Percentiles rank a stretch among this genome's conserved stretches.
phyloP scores from a whole-genome alignment of 768 basidiomycete genomes.

The Boletus reticulatus region DNA sequence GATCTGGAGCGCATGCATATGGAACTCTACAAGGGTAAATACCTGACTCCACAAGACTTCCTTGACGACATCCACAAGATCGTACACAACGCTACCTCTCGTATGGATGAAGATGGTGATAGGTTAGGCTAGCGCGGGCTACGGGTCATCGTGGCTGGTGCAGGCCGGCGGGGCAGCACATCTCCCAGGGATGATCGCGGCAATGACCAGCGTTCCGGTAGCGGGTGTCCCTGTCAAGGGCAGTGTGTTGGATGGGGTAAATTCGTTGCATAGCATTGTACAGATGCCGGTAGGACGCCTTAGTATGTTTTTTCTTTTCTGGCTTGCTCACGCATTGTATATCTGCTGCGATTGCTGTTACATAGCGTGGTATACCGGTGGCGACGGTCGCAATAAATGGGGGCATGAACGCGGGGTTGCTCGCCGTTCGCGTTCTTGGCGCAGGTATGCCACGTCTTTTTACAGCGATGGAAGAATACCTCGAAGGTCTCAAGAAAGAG shows the following conservation, averaged over 20 bases:
- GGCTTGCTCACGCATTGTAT: background rate
- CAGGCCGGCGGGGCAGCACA: slow-evolving; percentile 99
- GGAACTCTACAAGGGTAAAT: slow-evolving; percentile 79
- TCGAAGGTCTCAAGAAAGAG: slow-evolving; percentile 66
- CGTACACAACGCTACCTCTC: slow-evolving; percentile 67
- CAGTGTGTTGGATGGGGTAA: slow-evolving; percentile 90
- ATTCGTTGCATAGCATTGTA: slow-evolving; percentile 95
- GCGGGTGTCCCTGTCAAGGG: slow-evolving; percentile 98
- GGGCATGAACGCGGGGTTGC: slow-evolving; percentile 86
- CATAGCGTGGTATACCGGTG: slow-evolving; percentile 92
- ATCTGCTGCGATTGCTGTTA: background rate
- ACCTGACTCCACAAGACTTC: slow-evolving; percentile 87
- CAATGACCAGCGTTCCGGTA: slow-evolving; percentile 91
- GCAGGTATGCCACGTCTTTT: slow-evolving; percentile 67
- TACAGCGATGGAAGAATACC: slow-evolving; percentile 69
- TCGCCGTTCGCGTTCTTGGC: slow-evolving; percentile 86
- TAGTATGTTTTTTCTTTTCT: background rate
- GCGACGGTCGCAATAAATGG: slow-evolving; percentile 98
- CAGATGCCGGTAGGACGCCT: slow-evolving; percentile 90
- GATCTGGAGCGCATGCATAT: slow-evolving; percentile 90
- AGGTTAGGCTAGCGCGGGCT: too few relatives aligned
- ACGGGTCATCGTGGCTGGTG: too few relatives aligned
- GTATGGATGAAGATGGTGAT: too few relatives aligned
- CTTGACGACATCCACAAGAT: slow-evolving; percentile 80
- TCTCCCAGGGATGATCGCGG: slow-evolving; percentile 97